Conservation (phyloP, 1,139 yeast genomes). For the Yamadazyma triangularis region DNA sequence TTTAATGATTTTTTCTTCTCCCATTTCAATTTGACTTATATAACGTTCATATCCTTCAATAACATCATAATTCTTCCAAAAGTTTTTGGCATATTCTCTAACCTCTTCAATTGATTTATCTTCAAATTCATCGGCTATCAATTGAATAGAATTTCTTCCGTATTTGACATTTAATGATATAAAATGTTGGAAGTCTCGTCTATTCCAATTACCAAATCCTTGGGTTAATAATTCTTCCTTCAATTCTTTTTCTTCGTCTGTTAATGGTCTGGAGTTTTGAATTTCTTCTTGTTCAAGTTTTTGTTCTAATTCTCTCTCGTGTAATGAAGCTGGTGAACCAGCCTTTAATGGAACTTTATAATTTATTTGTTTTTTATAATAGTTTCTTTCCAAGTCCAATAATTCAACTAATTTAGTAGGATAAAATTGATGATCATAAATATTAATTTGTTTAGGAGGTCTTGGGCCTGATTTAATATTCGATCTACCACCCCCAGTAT, state of each 20-base stretch:
- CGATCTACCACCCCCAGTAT: constrained; percentile 39
- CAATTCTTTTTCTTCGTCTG: constrained; percentile 59
- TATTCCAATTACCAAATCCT: constrained; percentile 66
- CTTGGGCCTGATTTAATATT: constrained; percentile 44
- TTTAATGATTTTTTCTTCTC: constrained; percentile 64
- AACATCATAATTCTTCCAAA: constrained; percentile 61
- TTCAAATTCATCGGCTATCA: constrained; percentile 61
- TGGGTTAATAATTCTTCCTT: constrained; percentile 51
- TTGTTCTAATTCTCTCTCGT: constrained; percentile 49
- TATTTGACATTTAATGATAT: constrained; percentile 57
- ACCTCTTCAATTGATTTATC: constrained; percentile 68
- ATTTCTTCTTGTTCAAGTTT: constrained; percentile 58
- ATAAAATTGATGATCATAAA: constrained; percentile 72
- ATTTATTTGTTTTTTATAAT: constrained; percentile 49
- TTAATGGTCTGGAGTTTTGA: constrained; percentile 58
- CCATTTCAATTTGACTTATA: constrained; percentile 64
- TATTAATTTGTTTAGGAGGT: constrained; percentile 64
- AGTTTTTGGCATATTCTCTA: constrained; percentile 57
- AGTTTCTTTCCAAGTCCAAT: constrained; percentile 62
- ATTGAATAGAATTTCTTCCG: constrained; percentile 61
- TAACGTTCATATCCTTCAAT: constrained; percentile 73
- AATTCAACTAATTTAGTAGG: constrained; percentile 58
- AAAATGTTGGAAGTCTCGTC: constrained; percentile 68
- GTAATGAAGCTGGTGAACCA: constrained; percentile 37
- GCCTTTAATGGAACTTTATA: constrained; percentile 46